Evolutionary conservation across 768 basidiomycete genomes (phyloP).

Genomic region (Hydnomerulius pinastri): DNA sequence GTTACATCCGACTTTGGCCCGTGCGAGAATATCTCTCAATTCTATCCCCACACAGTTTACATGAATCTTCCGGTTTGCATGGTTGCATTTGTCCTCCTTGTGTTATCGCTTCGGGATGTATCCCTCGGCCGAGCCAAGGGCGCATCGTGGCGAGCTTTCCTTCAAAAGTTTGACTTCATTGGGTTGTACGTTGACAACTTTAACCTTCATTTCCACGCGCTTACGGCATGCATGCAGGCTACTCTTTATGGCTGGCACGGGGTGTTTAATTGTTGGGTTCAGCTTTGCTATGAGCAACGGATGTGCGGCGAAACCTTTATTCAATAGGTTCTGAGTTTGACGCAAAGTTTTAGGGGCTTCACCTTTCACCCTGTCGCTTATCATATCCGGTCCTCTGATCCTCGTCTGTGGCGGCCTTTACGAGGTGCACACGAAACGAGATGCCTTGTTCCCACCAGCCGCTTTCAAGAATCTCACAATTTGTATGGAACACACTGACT

Average conservation of each 20-base stretch:
- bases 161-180: slow-evolving; percentile 68
- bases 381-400: slow-evolving; percentile 54
- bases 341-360: slow-evolving; percentile 53
- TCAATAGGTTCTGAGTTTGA: slow-evolving; percentile 12
- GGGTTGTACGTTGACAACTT: slow-evolving; percentile 60
- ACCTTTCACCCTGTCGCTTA: slow-evolving; percentile 59
- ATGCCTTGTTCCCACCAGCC: slow-evolving; percentile 69
- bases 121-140: slow-evolving; percentile 44
- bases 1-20: slow-evolving; percentile 30
- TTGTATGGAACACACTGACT: slow-evolving; percentile 41
- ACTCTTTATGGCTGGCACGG: slow-evolving; percentile 75
- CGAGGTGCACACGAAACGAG: slow-evolving; percentile 65
- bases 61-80: slow-evolving; percentile 79
- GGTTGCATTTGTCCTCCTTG: slow-evolving; percentile 57
- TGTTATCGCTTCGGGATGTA: slow-evolving; percentile 60
- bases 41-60: slow-evolving; percentile 58
- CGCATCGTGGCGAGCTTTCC: slow-evolving; percentile 58
- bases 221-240: slow-evolving; percentile 44
- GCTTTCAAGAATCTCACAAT: slow-evolving; percentile 62
- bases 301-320: slow-evolving; percentile 49
- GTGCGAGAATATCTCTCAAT: slow-evolving; percentile 18
- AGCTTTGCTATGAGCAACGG: slow-evolving; percentile 69
- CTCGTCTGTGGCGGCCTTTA: slow-evolving; percentile 65
- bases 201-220: slow-evolving; percentile 14
- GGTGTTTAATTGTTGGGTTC: slow-evolving; percentile 75